phyloP scores from a whole-genome alignment of 2,329 filamentous ascomycete species.

The Beauveria sp. region DNA sequence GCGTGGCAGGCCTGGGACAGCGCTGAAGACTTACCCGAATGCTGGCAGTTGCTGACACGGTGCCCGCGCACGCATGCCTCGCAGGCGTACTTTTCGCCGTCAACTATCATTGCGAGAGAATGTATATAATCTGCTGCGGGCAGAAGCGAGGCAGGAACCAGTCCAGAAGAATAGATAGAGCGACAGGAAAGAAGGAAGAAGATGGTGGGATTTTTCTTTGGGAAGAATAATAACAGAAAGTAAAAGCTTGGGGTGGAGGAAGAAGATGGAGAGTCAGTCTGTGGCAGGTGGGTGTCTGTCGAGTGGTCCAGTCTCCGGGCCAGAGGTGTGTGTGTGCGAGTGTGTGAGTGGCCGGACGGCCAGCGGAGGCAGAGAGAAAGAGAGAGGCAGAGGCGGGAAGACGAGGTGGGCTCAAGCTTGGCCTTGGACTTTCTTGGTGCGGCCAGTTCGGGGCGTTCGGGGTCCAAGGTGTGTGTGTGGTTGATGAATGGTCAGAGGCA shows the following conservation, averaged over 20 bases:
- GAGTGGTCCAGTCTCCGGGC: background rate
- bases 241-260: slow-evolving; percentile 8
- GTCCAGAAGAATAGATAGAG: background rate
- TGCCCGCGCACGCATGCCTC: slow-evolving; percentile 97
- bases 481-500: background rate
- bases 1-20: background rate
- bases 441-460: background rate
- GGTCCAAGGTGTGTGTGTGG: too few species aligned
- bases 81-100: slow-evolving; percentile 97
- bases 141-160: slow-evolving; percentile 7
- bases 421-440: background rate
- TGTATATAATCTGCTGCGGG: slow-evolving; percentile 11
- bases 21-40: slow-evolving; percentile 63
- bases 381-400: background rate
- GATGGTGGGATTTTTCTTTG: background rate
- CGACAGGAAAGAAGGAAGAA: background rate
- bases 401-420: background rate
- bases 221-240: slow-evolving; percentile 3
- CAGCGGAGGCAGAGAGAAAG: background rate
- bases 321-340: background rate
- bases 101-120: slow-evolving; percentile 60
- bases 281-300: background rate
- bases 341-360: background rate
- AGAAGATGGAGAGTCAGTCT: slow-evolving; percentile 4
- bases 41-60: slow-evolving; percentile 97